A percentile compares a stretch with the other conserved stretches of the same genome.
These are phyloP conservation scores for Coix lacrymajobi DNA, from an alignment of 176 grass and related monocot species.

Conservation along the genomic window DNA sequence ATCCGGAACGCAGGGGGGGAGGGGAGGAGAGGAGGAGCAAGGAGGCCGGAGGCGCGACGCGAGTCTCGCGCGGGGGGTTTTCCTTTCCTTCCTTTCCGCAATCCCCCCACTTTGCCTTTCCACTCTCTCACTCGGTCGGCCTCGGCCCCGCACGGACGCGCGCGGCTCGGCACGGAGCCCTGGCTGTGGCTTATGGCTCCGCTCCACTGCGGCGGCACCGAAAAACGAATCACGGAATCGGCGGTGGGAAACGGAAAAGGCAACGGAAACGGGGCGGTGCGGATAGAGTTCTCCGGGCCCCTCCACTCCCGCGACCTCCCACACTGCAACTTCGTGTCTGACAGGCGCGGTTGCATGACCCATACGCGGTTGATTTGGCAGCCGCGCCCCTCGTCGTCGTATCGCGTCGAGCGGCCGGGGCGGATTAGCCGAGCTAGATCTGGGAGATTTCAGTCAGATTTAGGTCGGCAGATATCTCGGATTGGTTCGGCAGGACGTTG, in stretches of 20 bases:
- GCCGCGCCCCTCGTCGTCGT: too few species aligned
- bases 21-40: neutral
- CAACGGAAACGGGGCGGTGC: too few species aligned
- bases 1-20: neutral
- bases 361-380: too few species aligned
- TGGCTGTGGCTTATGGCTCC: neutral
- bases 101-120: neutral
- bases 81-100: neutral
- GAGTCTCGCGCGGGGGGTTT: neutral
- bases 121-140: neutral
- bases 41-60: neutral
- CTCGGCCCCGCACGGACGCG: neutral
- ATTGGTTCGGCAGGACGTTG: neutral
- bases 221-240: conserved; percentile 4
- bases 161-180: too few species aligned
- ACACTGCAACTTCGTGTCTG: neutral
- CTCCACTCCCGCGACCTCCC: neutral
- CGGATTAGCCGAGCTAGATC: too few species aligned
- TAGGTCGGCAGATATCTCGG: too few species aligned
- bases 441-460: too few species aligned
- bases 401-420: too few species aligned
- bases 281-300: conserved; percentile 16
- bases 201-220: neutral
- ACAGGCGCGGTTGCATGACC: neutral
- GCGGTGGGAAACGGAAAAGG: conserved; percentile 14